These are phyloP conservation scores for Dendrocalamus sinicus DNA, from an alignment of 176 grass and related monocot species.

Conservation along the genomic window DNA sequence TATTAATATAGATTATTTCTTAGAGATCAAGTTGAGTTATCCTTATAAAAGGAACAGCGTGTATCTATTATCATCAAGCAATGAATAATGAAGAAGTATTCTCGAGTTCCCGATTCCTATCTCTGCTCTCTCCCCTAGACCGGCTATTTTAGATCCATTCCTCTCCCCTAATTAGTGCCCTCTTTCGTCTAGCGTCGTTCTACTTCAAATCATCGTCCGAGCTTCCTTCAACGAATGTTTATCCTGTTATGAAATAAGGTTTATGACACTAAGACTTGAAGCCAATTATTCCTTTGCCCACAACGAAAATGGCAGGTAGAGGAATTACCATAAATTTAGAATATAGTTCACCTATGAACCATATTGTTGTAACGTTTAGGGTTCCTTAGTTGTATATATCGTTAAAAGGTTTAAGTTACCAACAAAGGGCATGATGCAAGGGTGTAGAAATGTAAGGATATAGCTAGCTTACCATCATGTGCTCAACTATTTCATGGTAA, in stretches of 20 bases:
- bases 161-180: no score
- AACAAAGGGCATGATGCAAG: neutral
- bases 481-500: neutral
- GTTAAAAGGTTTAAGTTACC: neutral
- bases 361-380: neutral
- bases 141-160: no score
- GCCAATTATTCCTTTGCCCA: neutral
- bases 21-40: no score
- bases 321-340: conserved; percentile 16
- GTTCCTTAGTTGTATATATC: conserved; percentile 20
- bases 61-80: no score
- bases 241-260: no score
- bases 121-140: no score
- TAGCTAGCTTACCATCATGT: conserved; percentile 26
- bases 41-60: no score
- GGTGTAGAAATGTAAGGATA: neutral
- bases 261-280: neutral
- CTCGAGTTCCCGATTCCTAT: accelerated
- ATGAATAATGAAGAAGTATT: no score
- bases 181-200: no score
- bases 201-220: no score
- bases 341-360: neutral
- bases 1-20: no score
- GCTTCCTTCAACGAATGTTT: no score
- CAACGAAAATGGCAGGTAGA: neutral